These are phyloP conservation scores for Sporothrix schenckii DNA, from an alignment of 2,329 filamentous ascomycete genomes.

Conservation along the genomic window DNA sequence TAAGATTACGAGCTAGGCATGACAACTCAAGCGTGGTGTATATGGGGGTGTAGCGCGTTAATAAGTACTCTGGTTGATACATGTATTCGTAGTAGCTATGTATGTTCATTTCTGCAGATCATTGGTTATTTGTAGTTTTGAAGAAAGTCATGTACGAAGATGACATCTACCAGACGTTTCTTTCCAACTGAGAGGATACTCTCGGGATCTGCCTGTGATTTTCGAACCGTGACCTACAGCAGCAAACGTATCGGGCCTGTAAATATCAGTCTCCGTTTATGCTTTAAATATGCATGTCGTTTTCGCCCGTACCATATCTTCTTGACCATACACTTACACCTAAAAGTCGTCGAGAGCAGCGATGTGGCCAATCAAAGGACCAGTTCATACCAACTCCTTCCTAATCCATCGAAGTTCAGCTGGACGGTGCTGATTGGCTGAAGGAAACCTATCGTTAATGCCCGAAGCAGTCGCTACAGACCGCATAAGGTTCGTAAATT, in stretches of 20 bases:
- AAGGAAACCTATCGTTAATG: conserved; percentile 8
- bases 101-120: neutral
- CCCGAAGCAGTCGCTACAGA: conserved; percentile 22
- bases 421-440: conserved; percentile 11
- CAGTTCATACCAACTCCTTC: conserved; percentile 12
- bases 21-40: neutral
- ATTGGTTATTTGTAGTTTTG: neutral
- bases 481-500: conserved; percentile 21
- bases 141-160: neutral
- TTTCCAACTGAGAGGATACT: neutral
- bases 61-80: neutral
- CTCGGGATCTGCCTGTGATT: neutral
- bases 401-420: neutral
- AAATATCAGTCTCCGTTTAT: too few relatives aligned
- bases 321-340: conserved; percentile 16
- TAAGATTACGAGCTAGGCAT: neutral
- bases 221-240: neutral
- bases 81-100: neutral
- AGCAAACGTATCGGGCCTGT: too few relatives aligned
- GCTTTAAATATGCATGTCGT: neutral
- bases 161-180: neutral
- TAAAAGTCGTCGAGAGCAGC: neutral
- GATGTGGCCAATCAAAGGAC: conserved; percentile 11
- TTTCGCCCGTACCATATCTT: neutral
- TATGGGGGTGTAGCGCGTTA: neutral